Percentiles rank a stretch among this genome's conserved stretches.
Conservation (phyloP, 768 basidiomycete genomes). For the Lepiota venenata region DNA sequence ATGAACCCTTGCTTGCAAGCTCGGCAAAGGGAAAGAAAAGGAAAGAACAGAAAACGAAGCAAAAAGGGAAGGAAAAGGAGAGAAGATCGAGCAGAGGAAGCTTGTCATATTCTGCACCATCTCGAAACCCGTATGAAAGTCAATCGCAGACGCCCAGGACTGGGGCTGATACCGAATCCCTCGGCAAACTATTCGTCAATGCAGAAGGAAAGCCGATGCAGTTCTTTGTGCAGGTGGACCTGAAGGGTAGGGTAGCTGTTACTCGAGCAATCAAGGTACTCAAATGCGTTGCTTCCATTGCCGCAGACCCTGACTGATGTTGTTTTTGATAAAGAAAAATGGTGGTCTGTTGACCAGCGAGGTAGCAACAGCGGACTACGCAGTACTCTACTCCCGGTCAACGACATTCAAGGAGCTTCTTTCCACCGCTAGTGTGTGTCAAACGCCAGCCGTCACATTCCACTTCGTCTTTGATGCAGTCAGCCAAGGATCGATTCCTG, state of each 20-base stretch:
- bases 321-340: conserved; percentile 46
- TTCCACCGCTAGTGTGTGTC: conserved; percentile 27
- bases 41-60: not conserved
- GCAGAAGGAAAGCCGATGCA: conserved; percentile 37
- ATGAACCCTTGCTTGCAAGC: not conserved
- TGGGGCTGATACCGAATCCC: not conserved
- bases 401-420: conserved; percentile 45
- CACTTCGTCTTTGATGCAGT: conserved; percentile 55
- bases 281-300: not conserved
- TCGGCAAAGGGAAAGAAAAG: not conserved
- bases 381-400: conserved; percentile 51
- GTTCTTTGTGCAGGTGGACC: conserved; percentile 70
- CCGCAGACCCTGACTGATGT: conserved; percentile 1
- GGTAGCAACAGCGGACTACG: conserved; percentile 56
- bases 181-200: not conserved
- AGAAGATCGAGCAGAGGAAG: conserved; percentile 1
- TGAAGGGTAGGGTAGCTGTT: conserved; percentile 7
- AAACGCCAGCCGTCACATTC: conserved; percentile 46
- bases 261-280: conserved; percentile 52
- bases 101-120: not conserved
- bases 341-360: conserved; percentile 57
- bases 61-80: not conserved
- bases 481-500: conserved; percentile 37
- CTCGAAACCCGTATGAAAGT: conserved; percentile 4
- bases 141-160: not conserved